Evolutionary conservation across 2,329 filamentous ascomycete species (phyloP).

Genomic region (Sporothrix pseudoabietina): DNA sequence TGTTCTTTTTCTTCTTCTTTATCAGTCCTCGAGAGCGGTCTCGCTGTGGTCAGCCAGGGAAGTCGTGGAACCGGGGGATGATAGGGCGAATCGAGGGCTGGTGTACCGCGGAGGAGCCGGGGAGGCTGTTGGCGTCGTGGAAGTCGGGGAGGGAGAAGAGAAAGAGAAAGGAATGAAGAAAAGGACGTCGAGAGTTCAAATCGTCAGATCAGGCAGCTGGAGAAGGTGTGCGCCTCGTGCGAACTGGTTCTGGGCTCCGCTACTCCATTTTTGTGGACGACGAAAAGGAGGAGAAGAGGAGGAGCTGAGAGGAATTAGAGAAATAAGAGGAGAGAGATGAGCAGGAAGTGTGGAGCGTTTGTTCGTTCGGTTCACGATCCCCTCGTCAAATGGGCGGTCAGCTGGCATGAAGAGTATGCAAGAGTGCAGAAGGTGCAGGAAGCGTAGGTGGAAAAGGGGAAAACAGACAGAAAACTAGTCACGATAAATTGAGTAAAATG

Average conservation of each 20-base stretch:
- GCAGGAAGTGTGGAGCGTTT: slow-evolving; percentile 5
- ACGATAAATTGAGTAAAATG: not conserved
- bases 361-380: slow-evolving; percentile 23
- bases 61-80: not conserved
- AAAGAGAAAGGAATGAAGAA: not conserved
- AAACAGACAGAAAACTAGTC: not conserved
- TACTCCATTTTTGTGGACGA: slow-evolving; percentile 13
- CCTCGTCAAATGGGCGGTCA: slow-evolving; percentile 29
- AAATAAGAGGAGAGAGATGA: not conserved
- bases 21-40: not conserved
- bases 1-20: not conserved
- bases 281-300: not conserved
- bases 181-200: not conserved
- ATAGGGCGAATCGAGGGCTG: not conserved
- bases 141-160: not conserved
- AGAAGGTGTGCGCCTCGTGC: not conserved
- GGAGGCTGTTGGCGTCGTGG: not conserved
- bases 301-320: not conserved
- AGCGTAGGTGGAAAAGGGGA: not conserved
- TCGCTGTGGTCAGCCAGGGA: slow-evolving; percentile 15
- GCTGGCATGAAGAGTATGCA: slow-evolving; percentile 22
- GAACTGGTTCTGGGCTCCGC: not conserved
- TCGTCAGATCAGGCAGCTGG: not conserved
- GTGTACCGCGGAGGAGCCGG: not conserved
- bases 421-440: not conserved